Base-by-base conservation (phyloP, 768 basidiomycete species). In the Rhizopogon salebrosus region DNA sequence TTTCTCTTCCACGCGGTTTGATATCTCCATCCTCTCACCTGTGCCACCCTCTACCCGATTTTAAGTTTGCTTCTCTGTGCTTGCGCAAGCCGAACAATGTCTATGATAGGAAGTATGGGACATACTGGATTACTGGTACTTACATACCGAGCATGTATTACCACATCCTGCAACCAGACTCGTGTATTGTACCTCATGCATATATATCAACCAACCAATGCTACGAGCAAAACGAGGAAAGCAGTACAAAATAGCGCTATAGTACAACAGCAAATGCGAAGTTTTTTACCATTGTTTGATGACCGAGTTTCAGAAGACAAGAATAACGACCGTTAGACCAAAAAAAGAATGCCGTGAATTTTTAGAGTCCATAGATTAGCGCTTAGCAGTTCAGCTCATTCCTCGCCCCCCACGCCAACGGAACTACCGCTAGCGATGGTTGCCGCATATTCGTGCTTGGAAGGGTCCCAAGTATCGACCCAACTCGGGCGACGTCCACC, bases 361-460 rank as follows among this genome's bases (percentile, higher is more conserved):
- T 31, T 31, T 13, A 46, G 29, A 31, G 20, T 8, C 11, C 29
- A 4, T 46, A 14, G 5, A 16, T 10, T 46, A 11, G 14, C 20
- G 7, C n/a, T n/a, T n/a, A n/a, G 29, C 10, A 9, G 6, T 5
- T 31, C 40, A 18, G 14, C 31, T 58, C 52, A 67, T 41, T 67
- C 67, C 36, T 59, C 67, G 24, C 27, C 57, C 10, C 56, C 56
- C 26, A 55, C 40, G 10, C 65, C 59, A 3, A 60, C 20, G 6
- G 65, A 65, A 38, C 75, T 69, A 24, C 69, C 67, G 58, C 75
- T 77, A 38, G 61, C 64, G 48, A 61, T 62, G 7, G 76, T 72
- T 8, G 75, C 61, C 16, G 76, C 77, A 54, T 74, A 75, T 46
- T 79, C 76, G 24, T 76, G 70, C 53, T 68, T 72, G 52, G 53